Evolutionary conservation across 164 flowering plant genomes (phyloP), one percentile per base, ranked within the genome.

Genomic region (Saururus chinensis): DNA sequence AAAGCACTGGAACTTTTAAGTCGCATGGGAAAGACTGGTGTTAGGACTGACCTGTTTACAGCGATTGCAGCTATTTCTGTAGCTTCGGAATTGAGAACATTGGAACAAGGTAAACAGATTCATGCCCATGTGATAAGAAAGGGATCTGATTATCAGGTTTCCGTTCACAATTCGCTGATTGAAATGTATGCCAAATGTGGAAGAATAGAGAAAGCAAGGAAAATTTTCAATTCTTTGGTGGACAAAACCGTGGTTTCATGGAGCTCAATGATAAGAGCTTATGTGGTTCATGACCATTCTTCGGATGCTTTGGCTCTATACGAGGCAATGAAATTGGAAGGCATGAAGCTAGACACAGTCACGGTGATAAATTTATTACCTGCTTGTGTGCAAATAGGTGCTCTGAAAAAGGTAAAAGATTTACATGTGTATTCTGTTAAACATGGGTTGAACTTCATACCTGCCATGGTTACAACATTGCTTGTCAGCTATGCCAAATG

Each of bases 401-500:
- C 84, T 16, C 51, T 84, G 30, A 75, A 77, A 53, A 73, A 70
- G 64, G 78, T 84, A n/a, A 80, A 74, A 61, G 67, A 74, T 62
- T 60, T 84, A 23, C 84, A 84, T 74, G 81, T 86, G 41, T 75
- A 59, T 54, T 71, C 76, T 7, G 40, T 76, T 35, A 84, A 79
- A 60, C 30, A 40, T 16, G 78, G 78, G 63, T 66, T 79, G 26
- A 60, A 54, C 65, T 65, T 65, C 1, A 51, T 66, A 8, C 16
- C 66, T 4, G 66, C 82, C 25, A 62, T 81, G 48, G 73, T 69
- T 61, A 76, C 88, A 9, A 74, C 85, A 20, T 52, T 80, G 53
- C 81, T 81, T 4, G 62, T 76, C 54, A 79, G 81, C 75, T 83
- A 83, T 68, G 82, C 84, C 19, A 81, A 79, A 74, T 83, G 83